phyloP scores from a whole-genome alignment of 805 yeast species.

The Candida namnaoensis region DNA sequence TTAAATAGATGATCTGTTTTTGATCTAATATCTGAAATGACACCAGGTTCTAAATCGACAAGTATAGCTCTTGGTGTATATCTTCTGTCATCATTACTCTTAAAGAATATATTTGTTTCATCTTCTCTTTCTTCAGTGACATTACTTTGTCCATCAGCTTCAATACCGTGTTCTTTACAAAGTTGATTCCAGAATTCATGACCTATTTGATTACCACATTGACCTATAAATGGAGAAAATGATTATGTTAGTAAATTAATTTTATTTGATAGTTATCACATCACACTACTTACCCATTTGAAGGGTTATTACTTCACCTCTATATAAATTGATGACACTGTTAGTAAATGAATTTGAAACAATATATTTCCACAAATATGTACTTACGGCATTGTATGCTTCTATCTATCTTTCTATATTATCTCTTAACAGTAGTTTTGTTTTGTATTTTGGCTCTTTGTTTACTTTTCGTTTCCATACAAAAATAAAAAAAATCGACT shows the following conservation, averaged over 20 bases:
- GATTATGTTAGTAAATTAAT: neutral
- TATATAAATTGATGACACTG: too few species aligned
- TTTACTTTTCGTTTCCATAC: too few species aligned
- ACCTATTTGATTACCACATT: slow-evolving; percentile 96
- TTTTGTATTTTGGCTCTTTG: too few species aligned
- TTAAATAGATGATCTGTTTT: slow-evolving; percentile 60
- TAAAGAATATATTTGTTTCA: slow-evolving; percentile 78
- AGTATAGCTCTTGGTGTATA: slow-evolving; percentile 85
- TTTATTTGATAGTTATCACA: neutral
- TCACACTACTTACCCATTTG: slow-evolving; percentile 39
- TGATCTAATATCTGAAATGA: slow-evolving; percentile 54
- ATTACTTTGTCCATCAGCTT: slow-evolving; percentile 22
- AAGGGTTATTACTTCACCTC: slow-evolving; percentile 56
- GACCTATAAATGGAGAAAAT: slow-evolving; percentile 36
- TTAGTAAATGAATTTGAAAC: too few species aligned
- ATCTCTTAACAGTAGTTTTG: too few species aligned
- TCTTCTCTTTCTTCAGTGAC: slow-evolving; percentile 38
- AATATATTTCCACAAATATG: too few species aligned
- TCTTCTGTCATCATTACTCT: slow-evolving; percentile 60
- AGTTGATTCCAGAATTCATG: slow-evolving; percentile 87
- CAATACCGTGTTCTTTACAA: slow-evolving; percentile 80
- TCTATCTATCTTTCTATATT: too few species aligned
- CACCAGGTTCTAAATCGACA: slow-evolving; percentile 87
- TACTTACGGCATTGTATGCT: too few species aligned
- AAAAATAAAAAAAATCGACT: too few species aligned